A percentile compares a stretch with the other conserved stretches of the same genome.
phyloP scores from a whole-genome alignment of 768 basidiomycete genomes.

The Rossbeevera mucosa region DNA sequence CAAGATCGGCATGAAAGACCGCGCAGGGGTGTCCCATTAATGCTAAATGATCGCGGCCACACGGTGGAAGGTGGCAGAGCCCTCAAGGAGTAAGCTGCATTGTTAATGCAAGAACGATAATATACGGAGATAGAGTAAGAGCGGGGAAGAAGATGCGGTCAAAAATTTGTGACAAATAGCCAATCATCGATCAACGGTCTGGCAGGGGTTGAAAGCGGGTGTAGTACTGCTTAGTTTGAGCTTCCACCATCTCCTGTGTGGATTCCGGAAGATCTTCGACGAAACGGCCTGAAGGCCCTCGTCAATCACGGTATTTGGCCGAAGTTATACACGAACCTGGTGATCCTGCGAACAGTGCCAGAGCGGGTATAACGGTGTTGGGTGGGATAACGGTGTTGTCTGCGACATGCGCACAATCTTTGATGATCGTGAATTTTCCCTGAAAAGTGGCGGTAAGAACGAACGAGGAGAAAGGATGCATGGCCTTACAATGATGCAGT shows the following conservation, averaged over 20 bases:
- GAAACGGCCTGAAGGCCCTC: slow-evolving; percentile 56
- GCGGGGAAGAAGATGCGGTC: background rate
- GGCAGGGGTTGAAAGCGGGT: slow-evolving; percentile 66
- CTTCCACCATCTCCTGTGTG: slow-evolving; percentile 87
- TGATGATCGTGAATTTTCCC: slow-evolving; percentile 97
- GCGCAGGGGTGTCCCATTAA: background rate
- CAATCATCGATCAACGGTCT: slow-evolving; percentile 30
- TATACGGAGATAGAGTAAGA: slow-evolving; percentile 6
- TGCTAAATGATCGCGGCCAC: background rate
- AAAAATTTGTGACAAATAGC: background rate
- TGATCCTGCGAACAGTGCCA: slow-evolving; percentile 81
- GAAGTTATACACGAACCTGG: slow-evolving; percentile 56
- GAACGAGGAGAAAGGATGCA: background rate
- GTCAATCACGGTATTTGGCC: slow-evolving; percentile 1
- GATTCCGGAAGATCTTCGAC: slow-evolving; percentile 87
- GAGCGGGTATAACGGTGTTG: slow-evolving; percentile 87
- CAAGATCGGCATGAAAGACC: background rate
- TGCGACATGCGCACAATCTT: slow-evolving; percentile 87
- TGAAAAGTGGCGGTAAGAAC: slow-evolving; percentile 27
- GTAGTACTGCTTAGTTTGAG: slow-evolving; percentile 81
- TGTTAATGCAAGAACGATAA: background rate
- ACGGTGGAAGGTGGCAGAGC: background rate
- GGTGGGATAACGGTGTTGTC: slow-evolving; percentile 89
- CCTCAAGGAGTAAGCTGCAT: background rate
- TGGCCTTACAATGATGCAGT: slow-evolving; percentile 80